Evolutionary conservation across 331 rosid genomes (phyloP).

Genomic region (Prunus yedoensis): DNA sequence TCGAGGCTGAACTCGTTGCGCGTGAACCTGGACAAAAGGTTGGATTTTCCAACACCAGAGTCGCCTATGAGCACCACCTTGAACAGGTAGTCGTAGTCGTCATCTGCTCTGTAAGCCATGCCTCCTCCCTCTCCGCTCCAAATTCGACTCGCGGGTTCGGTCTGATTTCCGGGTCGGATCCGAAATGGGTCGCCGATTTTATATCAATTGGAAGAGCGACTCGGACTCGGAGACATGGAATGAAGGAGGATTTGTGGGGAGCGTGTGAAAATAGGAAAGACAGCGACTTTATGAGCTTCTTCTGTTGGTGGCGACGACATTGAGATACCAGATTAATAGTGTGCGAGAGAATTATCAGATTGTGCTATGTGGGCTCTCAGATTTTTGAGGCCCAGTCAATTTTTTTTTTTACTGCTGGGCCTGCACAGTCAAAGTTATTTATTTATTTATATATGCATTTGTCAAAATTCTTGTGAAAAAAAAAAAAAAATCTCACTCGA

Average conservation of each 20-base stretch:
- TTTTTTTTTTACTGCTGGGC: not conserved
- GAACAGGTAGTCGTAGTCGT: conserved; percentile 65
- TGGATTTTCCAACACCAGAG: conserved; percentile 66
- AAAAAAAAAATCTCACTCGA: too few relatives aligned
- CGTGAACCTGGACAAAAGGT: conserved; percentile 60
- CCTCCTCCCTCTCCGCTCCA: not conserved
- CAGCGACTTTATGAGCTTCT: not conserved
- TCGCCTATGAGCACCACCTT: conserved; percentile 64
- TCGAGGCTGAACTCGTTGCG: conserved; percentile 60
- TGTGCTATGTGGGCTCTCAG: not conserved
- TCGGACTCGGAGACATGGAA: conserved; percentile 14
- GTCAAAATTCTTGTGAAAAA: too few relatives aligned
- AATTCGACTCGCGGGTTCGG: conserved; percentile 2
- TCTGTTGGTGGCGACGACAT: not conserved
- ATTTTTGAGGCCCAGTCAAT: not conserved
- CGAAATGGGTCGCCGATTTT: conserved; percentile 10
- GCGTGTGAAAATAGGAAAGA: not conserved
- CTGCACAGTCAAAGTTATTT: too few relatives aligned
- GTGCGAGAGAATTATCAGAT: too few relatives aligned
- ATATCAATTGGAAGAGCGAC: not conserved
- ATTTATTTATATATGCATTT: too few relatives aligned
- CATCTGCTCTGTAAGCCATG: conserved; percentile 50
- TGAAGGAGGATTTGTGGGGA: not conserved
- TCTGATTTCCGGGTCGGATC: conserved; percentile 12
- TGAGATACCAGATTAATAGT: not conserved